These are phyloP conservation scores for Arxiozyma bovina DNA, from an alignment of 1,139 yeast species.

Conservation along the genomic window DNA sequence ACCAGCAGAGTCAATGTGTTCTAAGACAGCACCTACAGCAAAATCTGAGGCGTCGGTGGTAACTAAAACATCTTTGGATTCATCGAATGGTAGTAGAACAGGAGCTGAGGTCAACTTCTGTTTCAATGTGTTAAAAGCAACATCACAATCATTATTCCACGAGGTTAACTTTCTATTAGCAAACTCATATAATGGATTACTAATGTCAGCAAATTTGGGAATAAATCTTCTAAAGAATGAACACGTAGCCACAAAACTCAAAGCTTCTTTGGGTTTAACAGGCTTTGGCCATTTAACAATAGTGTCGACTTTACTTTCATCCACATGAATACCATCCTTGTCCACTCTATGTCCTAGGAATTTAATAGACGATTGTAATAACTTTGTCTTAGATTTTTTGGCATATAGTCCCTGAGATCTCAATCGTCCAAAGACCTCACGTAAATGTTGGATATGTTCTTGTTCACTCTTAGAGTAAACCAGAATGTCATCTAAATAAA, in stretches of 20 bases:
- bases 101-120: not conserved
- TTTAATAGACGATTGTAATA: not conserved
- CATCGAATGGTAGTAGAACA: not conserved
- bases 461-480: slow-evolving; percentile 14
- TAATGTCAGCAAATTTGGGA: not conserved
- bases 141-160: not conserved
- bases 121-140: not conserved
- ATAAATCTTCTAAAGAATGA: not conserved
- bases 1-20: not conserved
- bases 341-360: not conserved
- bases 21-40: slow-evolving; percentile 1
- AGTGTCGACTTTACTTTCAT: not conserved
- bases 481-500: slow-evolving; percentile 26
- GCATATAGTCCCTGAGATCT: not conserved
- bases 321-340: not conserved
- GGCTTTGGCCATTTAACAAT: not conserved
- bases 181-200: not conserved
- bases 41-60: not conserved
- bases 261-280: not conserved
- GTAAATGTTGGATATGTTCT: slow-evolving; percentile 15
- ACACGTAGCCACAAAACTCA: not conserved
- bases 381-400: not conserved
- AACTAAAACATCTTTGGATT: not conserved
- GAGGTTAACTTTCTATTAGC: not conserved
- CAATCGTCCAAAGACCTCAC: not conserved